phyloP scores from a whole-genome alignment of 345 rosid species.

The Gossypium anomalum region DNA sequence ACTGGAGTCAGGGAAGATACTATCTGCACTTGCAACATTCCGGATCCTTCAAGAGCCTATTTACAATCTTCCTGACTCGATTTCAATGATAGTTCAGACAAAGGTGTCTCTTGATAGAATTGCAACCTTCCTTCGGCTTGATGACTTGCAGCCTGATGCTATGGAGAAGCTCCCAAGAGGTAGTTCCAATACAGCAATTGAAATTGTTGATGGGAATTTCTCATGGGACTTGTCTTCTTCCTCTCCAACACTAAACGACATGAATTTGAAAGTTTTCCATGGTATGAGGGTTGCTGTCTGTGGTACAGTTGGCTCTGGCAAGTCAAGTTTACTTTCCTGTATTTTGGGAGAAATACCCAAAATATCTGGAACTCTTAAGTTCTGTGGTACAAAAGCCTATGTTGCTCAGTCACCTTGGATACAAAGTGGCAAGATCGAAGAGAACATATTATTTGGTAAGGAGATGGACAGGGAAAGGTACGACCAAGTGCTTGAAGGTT shows the following conservation, averaged over 20 bases:
- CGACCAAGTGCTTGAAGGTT: conserved; percentile 60
- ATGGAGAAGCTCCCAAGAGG: conserved; percentile 24
- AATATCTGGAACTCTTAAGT: conserved; percentile 39
- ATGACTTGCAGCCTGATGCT: conserved; percentile 25
- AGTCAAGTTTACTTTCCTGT: conserved; percentile 59
- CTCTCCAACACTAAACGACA: conserved; percentile 38
- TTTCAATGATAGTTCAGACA: conserved; percentile 45
- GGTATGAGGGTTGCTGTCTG: conserved; percentile 67
- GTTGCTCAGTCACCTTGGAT: conserved; percentile 82
- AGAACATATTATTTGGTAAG: conserved; percentile 54
- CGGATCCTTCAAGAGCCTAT: conserved; percentile 48
- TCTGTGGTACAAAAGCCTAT: conserved; percentile 62
- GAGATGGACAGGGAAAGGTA: conserved; percentile 42
- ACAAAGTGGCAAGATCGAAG: conserved; percentile 66
- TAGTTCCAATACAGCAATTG: conserved; percentile 33
- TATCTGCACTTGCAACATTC: conserved; percentile 60
- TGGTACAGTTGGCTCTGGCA: conserved; percentile 75
- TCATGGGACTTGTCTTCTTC: conserved; percentile 48
- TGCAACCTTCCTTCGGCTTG: conserved; percentile 44
- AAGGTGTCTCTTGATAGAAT: conserved; percentile 66
- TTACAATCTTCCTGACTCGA: conserved; percentile 41
- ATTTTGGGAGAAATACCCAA: conserved; percentile 68
- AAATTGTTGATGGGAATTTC: conserved; percentile 40
- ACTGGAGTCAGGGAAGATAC: conserved; percentile 48
- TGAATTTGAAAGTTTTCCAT: conserved; percentile 37